Base-by-base conservation (phyloP, 192 early-diverging fungal species). In the Irineochytrium annulatum region DNA sequence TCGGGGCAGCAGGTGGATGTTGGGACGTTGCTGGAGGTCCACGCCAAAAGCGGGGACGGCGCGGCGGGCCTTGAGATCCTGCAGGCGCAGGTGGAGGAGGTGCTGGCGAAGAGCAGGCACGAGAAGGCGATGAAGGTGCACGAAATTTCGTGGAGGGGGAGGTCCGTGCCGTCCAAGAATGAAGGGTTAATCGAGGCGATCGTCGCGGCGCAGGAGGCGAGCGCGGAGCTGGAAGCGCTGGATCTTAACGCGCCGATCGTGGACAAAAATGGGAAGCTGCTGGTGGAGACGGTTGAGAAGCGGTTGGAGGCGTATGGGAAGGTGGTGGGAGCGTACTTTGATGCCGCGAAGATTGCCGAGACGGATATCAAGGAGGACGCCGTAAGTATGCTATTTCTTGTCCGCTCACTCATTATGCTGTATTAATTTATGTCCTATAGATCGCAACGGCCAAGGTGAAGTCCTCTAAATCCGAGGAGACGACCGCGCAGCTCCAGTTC, bases 401-500 rank as follows among this genome's bases (percentile, higher is more conserved):
- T 39, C 37, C 37, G 8, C 35, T 35, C n/a, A n/a, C n/a, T n/a
- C n/a, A 35, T 6, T 30, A 24, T 45, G 13, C 29, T 34, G 24
- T 32, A 31, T 11, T 75, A 17, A 58, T 52, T 34, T 41, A 60
- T 53, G 35, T 30, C 27, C 55, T 44, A n/a, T 55, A 81, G 78
- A 64, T 74, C 39, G 86, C 85, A 0, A 75, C 81, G 3, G 76
- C 81, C 6, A 86, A 85, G 57, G 78, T 88, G 29, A 85, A 80
- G 34, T 89, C 87, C 2, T 86, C 84, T 6, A 87, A 87, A 63
- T 81, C 79, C 6, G 81, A 75, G 26, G 63, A 86, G 60, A 75
- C 67, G 16, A 82, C 86, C 0, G 69, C 72, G 28, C 71, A 85
- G 3, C 52, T 88, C 54, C 71, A 77, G 26, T 71, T 73, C 46